Evolutionary conservation across 306 rosid species (phyloP).

Genomic region (Prunus padus): DNA sequence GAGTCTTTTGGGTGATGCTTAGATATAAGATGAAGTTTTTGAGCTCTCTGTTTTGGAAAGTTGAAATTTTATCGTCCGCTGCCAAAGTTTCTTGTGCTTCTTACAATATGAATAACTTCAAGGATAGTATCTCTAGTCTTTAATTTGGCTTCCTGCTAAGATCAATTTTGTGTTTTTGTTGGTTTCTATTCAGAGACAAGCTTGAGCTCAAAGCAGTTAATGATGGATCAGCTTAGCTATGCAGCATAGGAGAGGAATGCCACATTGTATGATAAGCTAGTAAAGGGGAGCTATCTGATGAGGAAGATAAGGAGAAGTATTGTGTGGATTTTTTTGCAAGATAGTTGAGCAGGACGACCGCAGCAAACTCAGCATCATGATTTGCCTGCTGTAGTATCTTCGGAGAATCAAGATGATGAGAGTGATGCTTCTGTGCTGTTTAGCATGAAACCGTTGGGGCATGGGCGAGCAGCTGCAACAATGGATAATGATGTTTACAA

Average conservation of each 20-base stretch:
- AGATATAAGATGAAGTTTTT: background rate
- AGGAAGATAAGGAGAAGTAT: slow-evolving; percentile 86
- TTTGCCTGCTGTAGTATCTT: slow-evolving; percentile 24
- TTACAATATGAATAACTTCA: no score
- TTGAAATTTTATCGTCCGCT: no score
- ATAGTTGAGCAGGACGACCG: slow-evolving; percentile 54
- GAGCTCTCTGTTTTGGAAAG: no score
- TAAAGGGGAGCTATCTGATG: slow-evolving; percentile 75
- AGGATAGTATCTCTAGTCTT: no score
- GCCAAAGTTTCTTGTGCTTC: no score
- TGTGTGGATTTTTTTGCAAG: slow-evolving; percentile 88
- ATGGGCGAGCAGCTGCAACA: slow-evolving; percentile 49
- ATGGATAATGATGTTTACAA: slow-evolving; percentile 63
- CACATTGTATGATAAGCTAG: slow-evolving; percentile 67
- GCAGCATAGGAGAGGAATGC: slow-evolving; percentile 90
- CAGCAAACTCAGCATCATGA: slow-evolving; percentile 29
- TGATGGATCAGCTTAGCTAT: slow-evolving; percentile 75
- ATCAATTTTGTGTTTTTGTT: no score
- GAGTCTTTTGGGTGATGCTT: background rate
- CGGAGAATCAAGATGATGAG: slow-evolving; percentile 44
- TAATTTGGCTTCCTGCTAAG: no score
- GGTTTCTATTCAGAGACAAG: no score
- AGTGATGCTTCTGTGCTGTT: slow-evolving; percentile 44
- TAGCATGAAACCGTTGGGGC: slow-evolving; percentile 51
- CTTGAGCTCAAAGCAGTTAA: no score